Percentiles rank a stretch among this genome's conserved stretches.
Evolutionary conservation across 2,329 filamentous ascomycete genomes (phyloP).

Genomic region (Hypoxylon rubiginosum): DNA sequence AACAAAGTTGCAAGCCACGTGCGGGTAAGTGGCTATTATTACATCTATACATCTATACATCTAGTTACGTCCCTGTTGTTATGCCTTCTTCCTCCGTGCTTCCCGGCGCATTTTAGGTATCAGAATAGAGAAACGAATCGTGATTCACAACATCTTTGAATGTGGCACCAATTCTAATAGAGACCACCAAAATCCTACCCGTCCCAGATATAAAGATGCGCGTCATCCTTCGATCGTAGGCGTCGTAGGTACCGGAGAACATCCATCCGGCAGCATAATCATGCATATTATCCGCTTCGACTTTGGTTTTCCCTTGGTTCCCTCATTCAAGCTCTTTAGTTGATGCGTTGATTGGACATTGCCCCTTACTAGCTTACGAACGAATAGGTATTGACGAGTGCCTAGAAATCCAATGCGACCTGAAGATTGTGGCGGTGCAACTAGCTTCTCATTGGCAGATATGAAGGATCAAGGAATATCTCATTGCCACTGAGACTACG

Average conservation of each 20-base stretch:
- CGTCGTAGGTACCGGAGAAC: slow-evolving; percentile 4
- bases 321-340: slow-evolving; percentile 22
- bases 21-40: slow-evolving; percentile 7
- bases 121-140: neutral
- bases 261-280: slow-evolving; percentile 9
- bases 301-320: slow-evolving; percentile 13
- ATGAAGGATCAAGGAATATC: slow-evolving; percentile 14
- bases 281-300: slow-evolving; percentile 12
- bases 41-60: no score
- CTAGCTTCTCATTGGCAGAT: slow-evolving; percentile 22
- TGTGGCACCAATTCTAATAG: neutral
- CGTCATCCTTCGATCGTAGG: slow-evolving; percentile 22
- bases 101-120: neutral
- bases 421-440: slow-evolving; percentile 37
- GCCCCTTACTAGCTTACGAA: slow-evolving; percentile 13
- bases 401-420: slow-evolving; percentile 8
- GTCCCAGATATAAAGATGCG: slow-evolving; percentile 18
- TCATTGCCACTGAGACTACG: slow-evolving; percentile 25
- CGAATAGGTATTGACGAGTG: slow-evolving; percentile 6
- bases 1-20: slow-evolving; percentile 29
- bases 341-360: slow-evolving; percentile 23
- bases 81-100: neutral
- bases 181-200: slow-evolving; percentile 6
- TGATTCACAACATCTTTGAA: neutral
- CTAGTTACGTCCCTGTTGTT: neutral